Evolutionary conservation across 176 grass and related monocot species (phyloP).

Genomic region (Oryza meyeriana): DNA sequence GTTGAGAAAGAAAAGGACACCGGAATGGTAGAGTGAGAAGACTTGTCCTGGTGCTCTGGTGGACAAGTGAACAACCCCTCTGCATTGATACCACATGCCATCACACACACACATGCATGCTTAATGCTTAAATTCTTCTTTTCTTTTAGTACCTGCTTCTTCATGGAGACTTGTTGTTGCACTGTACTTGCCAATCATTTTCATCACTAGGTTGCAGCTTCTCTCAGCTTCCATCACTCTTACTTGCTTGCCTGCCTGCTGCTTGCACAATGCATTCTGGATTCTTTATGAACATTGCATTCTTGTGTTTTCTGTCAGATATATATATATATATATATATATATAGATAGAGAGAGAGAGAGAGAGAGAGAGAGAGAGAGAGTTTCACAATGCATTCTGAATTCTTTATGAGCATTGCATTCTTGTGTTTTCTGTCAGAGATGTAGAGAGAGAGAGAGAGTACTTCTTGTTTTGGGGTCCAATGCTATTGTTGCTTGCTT

Average conservation of each 20-base stretch:
- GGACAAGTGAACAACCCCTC: slow-evolving; percentile 47
- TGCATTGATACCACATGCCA: slow-evolving; percentile 55
- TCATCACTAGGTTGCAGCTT: slow-evolving; percentile 28
- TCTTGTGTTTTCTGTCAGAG: not conserved
- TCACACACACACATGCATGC: slow-evolving; percentile 22
- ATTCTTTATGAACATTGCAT: not conserved
- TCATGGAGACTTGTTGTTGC: slow-evolving; percentile 36
- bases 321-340: no score
- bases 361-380: no score
- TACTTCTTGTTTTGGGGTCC: not conserved
- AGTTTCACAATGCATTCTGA: not conserved
- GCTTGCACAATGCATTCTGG: not conserved
- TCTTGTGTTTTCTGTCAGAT: not conserved
- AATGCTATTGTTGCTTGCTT: slow-evolving; percentile 32
- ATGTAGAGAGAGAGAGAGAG: not conserved
- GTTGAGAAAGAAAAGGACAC: slow-evolving; percentile 16
- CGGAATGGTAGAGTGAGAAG: slow-evolving; percentile 45
- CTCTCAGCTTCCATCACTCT: slow-evolving; percentile 24
- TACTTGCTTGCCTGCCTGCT: not conserved
- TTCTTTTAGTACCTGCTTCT: slow-evolving; percentile 6
- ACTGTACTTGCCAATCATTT: slow-evolving; percentile 38
- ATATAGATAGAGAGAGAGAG: not conserved
- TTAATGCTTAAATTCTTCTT: slow-evolving; percentile 12
- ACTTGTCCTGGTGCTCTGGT: slow-evolving; percentile 28
- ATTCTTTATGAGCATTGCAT: not conserved